These are phyloP conservation scores for Fagopyrum homotropicum DNA, from an alignment of 148 eudicot species.

Conservation along the genomic window DNA sequence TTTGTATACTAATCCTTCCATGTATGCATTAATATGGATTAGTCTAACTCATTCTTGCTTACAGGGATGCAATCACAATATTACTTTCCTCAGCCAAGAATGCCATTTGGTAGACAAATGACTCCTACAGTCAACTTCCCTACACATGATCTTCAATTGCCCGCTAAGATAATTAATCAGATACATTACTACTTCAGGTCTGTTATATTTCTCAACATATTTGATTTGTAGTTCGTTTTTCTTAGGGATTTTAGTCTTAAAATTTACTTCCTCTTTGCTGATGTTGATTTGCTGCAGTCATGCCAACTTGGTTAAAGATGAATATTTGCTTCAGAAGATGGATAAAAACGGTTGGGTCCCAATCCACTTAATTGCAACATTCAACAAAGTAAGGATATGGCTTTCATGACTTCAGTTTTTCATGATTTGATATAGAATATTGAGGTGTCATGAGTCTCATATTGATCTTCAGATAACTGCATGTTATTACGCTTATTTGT, in stretches of 20 bases:
- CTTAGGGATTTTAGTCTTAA: not conserved
- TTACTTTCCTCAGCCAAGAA: conserved; percentile 22
- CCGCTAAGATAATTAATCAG: conserved; percentile 48
- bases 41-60: conserved; percentile 34
- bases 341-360: conserved; percentile 89
- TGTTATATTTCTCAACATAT: not conserved
- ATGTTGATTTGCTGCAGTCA: conserved; percentile 32
- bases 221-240: not conserved
- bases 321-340: conserved; percentile 65
- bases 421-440: not conserved
- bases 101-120: conserved; percentile 41
- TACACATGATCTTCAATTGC: not conserved
- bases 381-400: conserved; percentile 50
- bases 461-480: not conserved
- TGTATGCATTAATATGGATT: not conserved
- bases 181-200: conserved; percentile 90
- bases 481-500: too few relatives aligned
- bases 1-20: too few relatives aligned
- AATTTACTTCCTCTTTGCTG: not conserved
- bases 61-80: conserved; percentile 38
- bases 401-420: not conserved
- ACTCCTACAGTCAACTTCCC: conserved; percentile 19
- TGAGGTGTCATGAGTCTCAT: not conserved
- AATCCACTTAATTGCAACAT: conserved; percentile 53
- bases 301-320: conserved; percentile 70